Base-by-base conservation (phyloP, 805 yeast genomes). In the Candida corydali region DNA sequence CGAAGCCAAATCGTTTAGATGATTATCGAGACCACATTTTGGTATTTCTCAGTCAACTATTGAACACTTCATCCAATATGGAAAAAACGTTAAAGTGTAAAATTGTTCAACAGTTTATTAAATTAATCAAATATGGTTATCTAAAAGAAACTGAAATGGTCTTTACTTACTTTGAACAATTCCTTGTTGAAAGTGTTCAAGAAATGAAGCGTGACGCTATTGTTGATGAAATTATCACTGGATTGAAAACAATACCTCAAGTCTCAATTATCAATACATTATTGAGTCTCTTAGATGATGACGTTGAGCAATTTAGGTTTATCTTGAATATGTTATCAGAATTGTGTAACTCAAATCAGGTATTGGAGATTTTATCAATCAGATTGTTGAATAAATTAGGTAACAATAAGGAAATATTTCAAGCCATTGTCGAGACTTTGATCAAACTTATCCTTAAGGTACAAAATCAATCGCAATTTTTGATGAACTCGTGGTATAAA, bases 61-160 rank as follows among this genome's bases (percentile, higher is more conserved):
- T 89, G 33, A 75, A 82, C 52, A 72, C 82, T 0, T 71, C 85
- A 0, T 78, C 95, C 0, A 71, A 69, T 23, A 61, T 76, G 20
- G 96, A 86, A 49, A 80, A 79, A 8, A 76, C 88, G 1, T 65
- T 87, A 39, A 71, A 87, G 49, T 70, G 82, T 18, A 61, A 82
- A 27, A 75, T 93, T 1, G 63, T 84, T 19, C 76, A 76, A 37
- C 85, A 83, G 30, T 67, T 87, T 34, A 69, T 78, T 0, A 75
- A 76, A 34, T 50, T 86, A 29, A 63, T 80, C 7, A 60, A 66
- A 20, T 60, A 84, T 45, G 61, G 59, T 1, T 80, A 76, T 44
- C 58, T 87, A 32, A 56, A 57, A 36, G 95, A 87, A 46, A 55
- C 76, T 18, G 73, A 77, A 19, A 59, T 85, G 36, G 63, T 85